Conservation (phyloP, 1,139 yeast species). For the Yamadazyma triangularis region DNA sequence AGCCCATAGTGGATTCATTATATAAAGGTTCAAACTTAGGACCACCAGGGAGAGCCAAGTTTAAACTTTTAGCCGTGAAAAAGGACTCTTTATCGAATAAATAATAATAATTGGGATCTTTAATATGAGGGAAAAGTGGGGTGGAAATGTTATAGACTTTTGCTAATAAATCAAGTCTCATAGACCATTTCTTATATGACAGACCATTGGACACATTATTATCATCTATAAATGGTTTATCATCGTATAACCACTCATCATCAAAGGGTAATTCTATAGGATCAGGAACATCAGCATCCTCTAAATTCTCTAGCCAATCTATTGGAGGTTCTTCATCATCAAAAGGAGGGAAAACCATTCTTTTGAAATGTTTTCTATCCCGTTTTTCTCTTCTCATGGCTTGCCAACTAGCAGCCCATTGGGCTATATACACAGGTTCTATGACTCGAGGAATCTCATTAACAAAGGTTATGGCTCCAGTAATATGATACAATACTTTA, state of each 20-base stretch:
- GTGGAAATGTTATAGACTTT: slow-evolving; percentile 61
- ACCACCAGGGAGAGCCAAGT: slow-evolving; percentile 88
- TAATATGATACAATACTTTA: slow-evolving; percentile 78
- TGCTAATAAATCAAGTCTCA: slow-evolving; percentile 60
- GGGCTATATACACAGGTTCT: slow-evolving; percentile 88
- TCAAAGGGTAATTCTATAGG: slow-evolving; percentile 64
- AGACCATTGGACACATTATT: slow-evolving; percentile 59
- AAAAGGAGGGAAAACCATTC: slow-evolving; percentile 93
- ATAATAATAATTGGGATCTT: slow-evolving; percentile 57
- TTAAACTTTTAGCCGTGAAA: slow-evolving; percentile 86
- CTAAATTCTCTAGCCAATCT: slow-evolving; percentile 74
- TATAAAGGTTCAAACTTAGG: slow-evolving; percentile 92
- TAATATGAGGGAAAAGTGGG: slow-evolving; percentile 59
- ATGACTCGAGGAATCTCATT: slow-evolving; percentile 89
- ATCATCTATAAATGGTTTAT: slow-evolving; percentile 66
- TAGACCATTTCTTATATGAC: slow-evolving; percentile 70
- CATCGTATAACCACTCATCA: slow-evolving; percentile 83
- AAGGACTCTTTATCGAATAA: slow-evolving; percentile 75
- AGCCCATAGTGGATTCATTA: slow-evolving; percentile 52
- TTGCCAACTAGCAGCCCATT: slow-evolving; percentile 93
- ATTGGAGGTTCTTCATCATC: slow-evolving; percentile 97
- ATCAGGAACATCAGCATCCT: slow-evolving; percentile 67
- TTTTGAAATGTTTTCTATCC: slow-evolving; percentile 81
- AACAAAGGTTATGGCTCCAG: slow-evolving; percentile 95
- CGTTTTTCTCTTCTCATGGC: slow-evolving; percentile 93